Evolutionary conservation across 169 alveolate species (phyloP), one percentile per base, ranked within the genome.

Genomic region (Plasmodium knowlesi): DNA sequence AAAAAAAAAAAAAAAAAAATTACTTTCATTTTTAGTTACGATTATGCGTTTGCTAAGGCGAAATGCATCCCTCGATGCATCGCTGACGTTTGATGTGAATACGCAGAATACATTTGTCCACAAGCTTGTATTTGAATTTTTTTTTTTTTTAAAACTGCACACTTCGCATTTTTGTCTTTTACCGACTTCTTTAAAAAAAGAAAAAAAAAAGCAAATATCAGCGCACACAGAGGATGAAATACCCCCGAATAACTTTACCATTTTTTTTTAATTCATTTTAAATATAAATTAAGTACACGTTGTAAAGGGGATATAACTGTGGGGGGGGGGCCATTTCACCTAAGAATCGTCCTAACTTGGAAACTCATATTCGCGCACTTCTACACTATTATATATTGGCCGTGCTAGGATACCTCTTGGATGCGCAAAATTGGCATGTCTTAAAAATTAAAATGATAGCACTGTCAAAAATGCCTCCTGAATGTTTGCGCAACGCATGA

Each of bases 31-130:
- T 28, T 28, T 67, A 67, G 76, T 67, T 19, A 67, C 41, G 37
- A 19, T 67, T 67, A 67, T 22, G 16, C 76, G 37, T 67, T 67
- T 25, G 76, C 41, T 9, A 22, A 67, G n/a, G 30, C 76, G 76
- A 67, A 67, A 67, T 67, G 76, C 76, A 67, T 67, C 76, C 76
- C 41, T 25, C 37, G 76, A 67, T 67, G 76, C 37, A 25, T 67
- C 76, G n/a, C 16, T 67, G 30, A 67, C 37, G 37, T 67, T 67
- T 67, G 76, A 67, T 67, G n/a, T 12, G 39, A 67, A 22, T 67
- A 67, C 37, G 39, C 34, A 67, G 22, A 67, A 67, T 67, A 37
- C 76, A 67, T 12, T 25, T 22, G 76, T 67, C 37, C 76, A 67
- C 76, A 67, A 16, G 22, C 76, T 28, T 39, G 76, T 25, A 67